Base-by-base conservation (phyloP, 345 rosid species). In the Eucalyptus pumila region DNA sequence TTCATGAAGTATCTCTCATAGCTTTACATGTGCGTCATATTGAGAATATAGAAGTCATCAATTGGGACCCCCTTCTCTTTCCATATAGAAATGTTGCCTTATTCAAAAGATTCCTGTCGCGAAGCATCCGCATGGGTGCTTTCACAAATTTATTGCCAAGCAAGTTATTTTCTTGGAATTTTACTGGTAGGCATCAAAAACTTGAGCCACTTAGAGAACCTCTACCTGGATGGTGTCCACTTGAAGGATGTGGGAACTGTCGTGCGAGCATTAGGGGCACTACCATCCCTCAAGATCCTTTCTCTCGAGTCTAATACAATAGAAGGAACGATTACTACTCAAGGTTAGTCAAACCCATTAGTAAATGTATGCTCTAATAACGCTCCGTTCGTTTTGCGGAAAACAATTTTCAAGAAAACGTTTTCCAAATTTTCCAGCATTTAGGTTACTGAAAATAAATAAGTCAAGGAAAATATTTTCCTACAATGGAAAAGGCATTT, bases 221-320 rank as follows among this genome's bases (percentile, higher is more conserved):
- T 58, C 65, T 5, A 24, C 30, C 14, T 58, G 0, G 14, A 58
- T 58, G 0, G 2, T 58, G 65, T 58, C 65, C 30, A 58, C 14
- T 58, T 58, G 30, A 58, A 58, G 14, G 65, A 58, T 5, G 65
- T 26, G 65, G 65, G 65, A 30, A 10, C 30, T 14, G 3, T 10
- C 1, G 0, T 58, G 65, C 30, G 6, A 58, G 30, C 30, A 58
- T 9, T 58, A 5, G 30, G 65, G 27, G 65, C 65, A 58, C 3
- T 58, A 0, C 1, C 65, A 24, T 58, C 65, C 14, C 30, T 58
- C 65, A 24, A 1, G 65, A 58, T 24, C 65, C 65, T 58, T 58
- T 24, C 65, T 23, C 65, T 58, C 14, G 0, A 10, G 3, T 0
- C 0, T 0, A 58, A 4, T 24, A 24, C 30, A 58, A 1, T 58